Base-by-base conservation (phyloP, 169 alveolate species). In the Plasmodium coatneyi region DNA sequence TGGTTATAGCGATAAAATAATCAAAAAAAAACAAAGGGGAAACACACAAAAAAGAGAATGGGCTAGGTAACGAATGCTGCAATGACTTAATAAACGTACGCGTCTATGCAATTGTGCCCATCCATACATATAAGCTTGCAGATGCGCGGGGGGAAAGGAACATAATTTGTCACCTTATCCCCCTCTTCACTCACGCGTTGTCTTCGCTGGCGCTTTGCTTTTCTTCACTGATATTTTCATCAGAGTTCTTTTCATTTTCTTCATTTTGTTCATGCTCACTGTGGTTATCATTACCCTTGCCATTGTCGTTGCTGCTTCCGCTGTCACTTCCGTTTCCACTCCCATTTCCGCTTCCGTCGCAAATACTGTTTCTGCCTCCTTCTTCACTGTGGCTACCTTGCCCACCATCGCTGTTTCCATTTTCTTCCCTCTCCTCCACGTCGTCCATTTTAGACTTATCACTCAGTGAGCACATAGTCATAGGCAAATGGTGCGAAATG, bases 401-500 rank as follows among this genome's bases (percentile, higher is more conserved):
- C 12, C 39, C 52, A 41, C 19, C 39, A 25, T 1, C 46, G 32
- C 56, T 52, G 41, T 70, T 74, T 30, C 79, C 66, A 52, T 72
- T 74, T 30, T 84, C 84, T 3, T 22, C 32, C 14, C 10, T 5
- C 30, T 79, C 89, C 16, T 79, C 25, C 46, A 39, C 22, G 46
- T 60, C 82, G 41, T 87, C 83, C 49, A n/a, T 34, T 36, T 87
- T 79, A 22, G 93, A 87, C 30, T 79, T 34, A 7, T 66, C 82
- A 87, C 89, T 79, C 3, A 56, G 22, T 16, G 87, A 49, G n/a
- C 81, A 54, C 22, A 79, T 41, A 25, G 93, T 87, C 93, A 87
- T 78, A 9, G 93, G 93, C 60, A 87, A 49, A 49, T 87, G 93
- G 60, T 87, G 89, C 4, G 93, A 87, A 80, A 79, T 82, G 81